Evolutionary conservation across 1,284 basidiomycete genomes (phyloP).

Genomic region (Cutaneotrichosporon sp.): DNA sequence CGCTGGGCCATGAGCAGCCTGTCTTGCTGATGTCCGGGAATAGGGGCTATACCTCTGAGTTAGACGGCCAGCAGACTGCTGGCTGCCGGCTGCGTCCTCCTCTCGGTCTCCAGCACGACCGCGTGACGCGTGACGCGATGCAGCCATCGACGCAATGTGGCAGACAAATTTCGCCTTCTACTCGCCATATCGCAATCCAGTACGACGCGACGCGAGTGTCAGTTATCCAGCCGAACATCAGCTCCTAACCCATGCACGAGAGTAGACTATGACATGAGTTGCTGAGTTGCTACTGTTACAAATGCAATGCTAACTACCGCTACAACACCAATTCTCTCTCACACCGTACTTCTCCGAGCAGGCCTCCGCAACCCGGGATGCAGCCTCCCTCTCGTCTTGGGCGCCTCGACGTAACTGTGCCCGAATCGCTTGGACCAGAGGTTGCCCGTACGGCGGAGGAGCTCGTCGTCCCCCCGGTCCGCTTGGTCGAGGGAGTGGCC

Average conservation of each 20-base stretch:
- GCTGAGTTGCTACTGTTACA: not conserved
- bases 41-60: too few relatives aligned
- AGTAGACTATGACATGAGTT: not conserved
- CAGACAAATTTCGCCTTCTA: not conserved
- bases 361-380: not conserved
- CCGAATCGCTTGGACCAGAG: conserved; percentile 35
- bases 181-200: too few relatives aligned
- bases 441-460: conserved; percentile 26
- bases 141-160: not conserved
- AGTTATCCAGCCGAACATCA: too few relatives aligned
- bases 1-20: too few relatives aligned
- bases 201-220: too few relatives aligned
- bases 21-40: too few relatives aligned
- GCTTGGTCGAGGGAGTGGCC: conserved; percentile 20
- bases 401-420: conserved; percentile 24
- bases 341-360: not conserved
- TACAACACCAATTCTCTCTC: not conserved
- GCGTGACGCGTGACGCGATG: not conserved
- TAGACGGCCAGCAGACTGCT: too few relatives aligned
- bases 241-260: not conserved
- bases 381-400: not conserved
- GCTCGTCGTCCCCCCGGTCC: conserved; percentile 26
- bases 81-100: too few relatives aligned
- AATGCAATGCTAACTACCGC: conserved; percentile 1
- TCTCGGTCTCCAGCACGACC: not conserved